These are phyloP conservation scores for Microstegium vimineum DNA, from an alignment of 176 grass and related monocot genomes.

Conservation along the genomic window DNA sequence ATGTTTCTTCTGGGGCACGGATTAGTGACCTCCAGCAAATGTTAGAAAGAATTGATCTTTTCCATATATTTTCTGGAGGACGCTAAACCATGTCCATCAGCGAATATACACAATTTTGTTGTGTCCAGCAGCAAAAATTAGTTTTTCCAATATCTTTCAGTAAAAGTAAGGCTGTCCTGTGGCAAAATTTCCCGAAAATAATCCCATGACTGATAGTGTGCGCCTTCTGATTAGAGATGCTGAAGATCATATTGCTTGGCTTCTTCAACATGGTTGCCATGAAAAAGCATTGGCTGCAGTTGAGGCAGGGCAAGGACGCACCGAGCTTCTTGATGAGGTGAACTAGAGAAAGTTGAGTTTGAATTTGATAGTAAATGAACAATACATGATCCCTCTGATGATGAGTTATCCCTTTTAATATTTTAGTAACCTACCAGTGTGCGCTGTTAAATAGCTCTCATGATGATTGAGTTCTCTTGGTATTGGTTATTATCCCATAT, in stretches of 20 bases:
- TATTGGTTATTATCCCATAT: not conserved
- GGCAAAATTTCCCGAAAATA: not conserved
- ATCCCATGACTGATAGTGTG: conserved; percentile 10
- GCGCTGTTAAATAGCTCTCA: not conserved
- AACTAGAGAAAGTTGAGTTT: not conserved
- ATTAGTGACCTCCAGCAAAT: not conserved
- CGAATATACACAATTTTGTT: not conserved
- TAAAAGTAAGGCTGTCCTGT: not conserved
- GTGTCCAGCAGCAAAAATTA: not conserved
- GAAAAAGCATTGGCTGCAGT: conserved; percentile 98
- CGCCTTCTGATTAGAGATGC: conserved; percentile 75
- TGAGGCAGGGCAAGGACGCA: conserved; percentile 78
- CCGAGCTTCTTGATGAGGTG: conserved; percentile 96
- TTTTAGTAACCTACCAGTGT: not conserved
- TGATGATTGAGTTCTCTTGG: not conserved
- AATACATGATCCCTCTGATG: conserved; percentile 22
- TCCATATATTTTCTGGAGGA: not conserved
- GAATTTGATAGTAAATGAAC: conserved; percentile 13
- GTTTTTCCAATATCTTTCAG: not conserved
- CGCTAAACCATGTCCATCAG: not conserved
- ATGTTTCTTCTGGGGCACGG: not conserved
- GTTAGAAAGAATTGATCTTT: not conserved
- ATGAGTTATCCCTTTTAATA: not conserved
- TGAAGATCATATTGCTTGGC: conserved; percentile 99
- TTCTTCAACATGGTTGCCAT: conserved; percentile 96